A percentile compares a stretch with the other conserved stretches of the same genome.
Conservation (phyloP, 805 yeast genomes). For the Wickerhamiella alocasiicola region DNA sequence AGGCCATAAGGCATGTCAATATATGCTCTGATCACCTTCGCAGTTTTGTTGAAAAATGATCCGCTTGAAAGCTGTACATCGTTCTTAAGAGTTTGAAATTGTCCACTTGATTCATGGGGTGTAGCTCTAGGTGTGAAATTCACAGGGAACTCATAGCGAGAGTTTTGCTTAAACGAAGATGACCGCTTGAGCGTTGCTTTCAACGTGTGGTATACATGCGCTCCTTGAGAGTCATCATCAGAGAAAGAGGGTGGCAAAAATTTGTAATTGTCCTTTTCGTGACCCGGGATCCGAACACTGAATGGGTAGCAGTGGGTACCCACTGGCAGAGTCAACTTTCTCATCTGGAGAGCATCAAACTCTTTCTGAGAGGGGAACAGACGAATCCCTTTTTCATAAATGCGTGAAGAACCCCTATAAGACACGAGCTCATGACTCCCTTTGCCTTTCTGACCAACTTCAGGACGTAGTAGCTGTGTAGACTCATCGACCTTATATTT, state of each 20-base stretch:
- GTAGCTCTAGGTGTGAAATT: conserved; percentile 10
- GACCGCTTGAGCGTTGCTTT: conserved; percentile 11
- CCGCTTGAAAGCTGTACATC: too few relatives aligned
- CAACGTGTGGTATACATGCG: conserved; percentile 4
- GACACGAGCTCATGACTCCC: neutral
- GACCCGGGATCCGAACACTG: conserved; percentile 8
- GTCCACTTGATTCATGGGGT: too few relatives aligned
- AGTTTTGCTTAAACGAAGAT: conserved; percentile 7
- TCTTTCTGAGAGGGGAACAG: conserved; percentile 12
- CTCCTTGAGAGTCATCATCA: conserved; percentile 1
- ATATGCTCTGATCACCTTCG: too few relatives aligned
- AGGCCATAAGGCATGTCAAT: too few relatives aligned
- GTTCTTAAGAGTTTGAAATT: too few relatives aligned
- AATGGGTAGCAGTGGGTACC: conserved; percentile 14
- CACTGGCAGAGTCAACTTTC: conserved; percentile 10
- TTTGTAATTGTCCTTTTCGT: neutral
- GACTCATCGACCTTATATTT: conserved; percentile 15
- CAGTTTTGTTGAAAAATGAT: too few relatives aligned
- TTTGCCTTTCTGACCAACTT: neutral
- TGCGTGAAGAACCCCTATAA: neutral
- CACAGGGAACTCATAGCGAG: conserved; percentile 10
- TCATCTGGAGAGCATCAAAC: neutral
- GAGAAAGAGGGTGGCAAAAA: conserved; percentile 7
- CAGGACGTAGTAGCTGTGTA: conserved; percentile 5
- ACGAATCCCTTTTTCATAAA: conserved; percentile 4